These are phyloP conservation scores for Corymbia calophylla DNA, from an alignment of 441 rosid species.

Conservation along the genomic window DNA sequence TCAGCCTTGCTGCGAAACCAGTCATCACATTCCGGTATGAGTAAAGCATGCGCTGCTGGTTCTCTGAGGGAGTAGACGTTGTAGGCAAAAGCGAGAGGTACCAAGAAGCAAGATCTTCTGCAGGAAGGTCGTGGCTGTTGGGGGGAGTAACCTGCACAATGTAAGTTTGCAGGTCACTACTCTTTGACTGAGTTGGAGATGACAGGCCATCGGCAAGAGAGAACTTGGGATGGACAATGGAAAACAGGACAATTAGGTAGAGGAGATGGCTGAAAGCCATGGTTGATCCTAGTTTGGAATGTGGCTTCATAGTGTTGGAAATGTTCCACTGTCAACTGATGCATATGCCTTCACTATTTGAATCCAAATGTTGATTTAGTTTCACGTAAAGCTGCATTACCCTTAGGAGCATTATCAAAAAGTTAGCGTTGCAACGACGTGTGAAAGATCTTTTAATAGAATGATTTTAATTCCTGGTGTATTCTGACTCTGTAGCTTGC, in stretches of 20 bases:
- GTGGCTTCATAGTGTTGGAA: background rate
- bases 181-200: background rate
- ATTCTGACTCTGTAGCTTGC: too few species aligned
- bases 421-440: too few species aligned
- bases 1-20: background rate
- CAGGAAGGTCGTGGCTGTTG: background rate
- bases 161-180: background rate
- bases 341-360: too few species aligned
- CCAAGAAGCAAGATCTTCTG: background rate
- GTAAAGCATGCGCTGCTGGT: background rate
- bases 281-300: background rate
- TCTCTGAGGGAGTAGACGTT: background rate
- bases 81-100: background rate
- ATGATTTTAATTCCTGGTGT: too few species aligned
- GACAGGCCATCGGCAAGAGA: background rate
- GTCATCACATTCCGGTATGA: background rate
- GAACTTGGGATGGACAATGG: background rate
- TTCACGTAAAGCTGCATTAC: too few species aligned
- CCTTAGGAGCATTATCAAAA: too few species aligned
- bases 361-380: too few species aligned
- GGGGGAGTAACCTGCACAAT: background rate
- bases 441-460: too few species aligned
- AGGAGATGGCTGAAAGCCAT: background rate
- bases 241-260: background rate
- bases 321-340: background rate